Conservation (phyloP, 1,139 yeast species). For the Meyerozyma carpophila region DNA sequence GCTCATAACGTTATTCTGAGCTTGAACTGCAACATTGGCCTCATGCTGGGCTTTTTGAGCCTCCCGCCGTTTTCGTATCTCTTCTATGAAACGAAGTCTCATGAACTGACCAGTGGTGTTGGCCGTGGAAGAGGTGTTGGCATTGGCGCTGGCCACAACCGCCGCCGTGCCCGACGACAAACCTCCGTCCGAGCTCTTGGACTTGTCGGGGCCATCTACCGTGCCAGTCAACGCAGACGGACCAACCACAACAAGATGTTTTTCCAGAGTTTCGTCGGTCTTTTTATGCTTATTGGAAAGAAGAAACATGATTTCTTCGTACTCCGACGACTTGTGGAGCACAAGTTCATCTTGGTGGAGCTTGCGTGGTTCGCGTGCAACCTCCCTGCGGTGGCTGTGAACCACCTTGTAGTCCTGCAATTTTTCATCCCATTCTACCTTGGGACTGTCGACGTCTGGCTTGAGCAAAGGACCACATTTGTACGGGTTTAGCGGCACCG, state of each 20-base stretch:
- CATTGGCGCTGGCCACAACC: slow-evolving; percentile 11
- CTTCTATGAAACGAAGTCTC: slow-evolving; percentile 45
- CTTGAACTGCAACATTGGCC: slow-evolving; percentile 29
- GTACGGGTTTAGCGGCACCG: slow-evolving; percentile 69
- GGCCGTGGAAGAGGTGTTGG: slow-evolving; percentile 13
- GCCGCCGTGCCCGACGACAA: slow-evolving; percentile 12
- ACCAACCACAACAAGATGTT: slow-evolving; percentile 38
- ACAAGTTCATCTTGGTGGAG: slow-evolving; percentile 43
- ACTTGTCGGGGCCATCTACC: slow-evolving; percentile 1
- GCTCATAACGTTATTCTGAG: slow-evolving; percentile 32
- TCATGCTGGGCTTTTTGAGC: slow-evolving; percentile 41
- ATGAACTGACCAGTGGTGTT: slow-evolving; percentile 39
- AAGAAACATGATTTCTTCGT: slow-evolving; percentile 79
- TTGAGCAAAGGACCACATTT: slow-evolving; percentile 38
- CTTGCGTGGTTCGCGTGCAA: slow-evolving; percentile 38
- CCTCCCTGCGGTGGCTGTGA: slow-evolving; percentile 43
- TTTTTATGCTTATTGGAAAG: slow-evolving; percentile 37
- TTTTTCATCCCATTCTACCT: slow-evolving; percentile 34
- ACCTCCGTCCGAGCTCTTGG: not conserved
- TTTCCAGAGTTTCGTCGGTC: slow-evolving; percentile 33
- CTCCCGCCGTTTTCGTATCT: slow-evolving; percentile 41
- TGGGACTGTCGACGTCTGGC: slow-evolving; percentile 46
- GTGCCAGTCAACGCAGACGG: slow-evolving; percentile 21
- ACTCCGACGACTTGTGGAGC: slow-evolving; percentile 74
- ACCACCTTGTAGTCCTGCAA: slow-evolving; percentile 27